Evolutionary conservation across 768 basidiomycete species (phyloP).

Genomic region (Termitomyces eurrhizus): DNA sequence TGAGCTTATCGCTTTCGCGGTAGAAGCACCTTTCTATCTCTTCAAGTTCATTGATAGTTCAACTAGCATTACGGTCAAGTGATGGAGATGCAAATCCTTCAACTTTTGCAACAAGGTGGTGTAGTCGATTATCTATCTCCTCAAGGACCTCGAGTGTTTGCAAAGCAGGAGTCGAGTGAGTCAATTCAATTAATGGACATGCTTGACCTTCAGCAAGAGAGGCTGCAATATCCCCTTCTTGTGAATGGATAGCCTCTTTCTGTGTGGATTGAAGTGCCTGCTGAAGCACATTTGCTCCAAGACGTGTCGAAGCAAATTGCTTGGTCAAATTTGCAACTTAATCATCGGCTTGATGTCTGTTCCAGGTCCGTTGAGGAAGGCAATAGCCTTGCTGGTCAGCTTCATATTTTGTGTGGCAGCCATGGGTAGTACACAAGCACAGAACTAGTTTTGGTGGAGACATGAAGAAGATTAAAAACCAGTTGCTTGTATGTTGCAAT

Average conservation of each 20-base stretch:
- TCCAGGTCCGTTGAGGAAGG: no score
- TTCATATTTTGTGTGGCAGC: no score
- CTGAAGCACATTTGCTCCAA: not conserved
- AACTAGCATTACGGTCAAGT: no score
- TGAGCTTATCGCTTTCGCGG: not conserved
- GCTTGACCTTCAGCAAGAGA: not conserved
- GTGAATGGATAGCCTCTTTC: not conserved
- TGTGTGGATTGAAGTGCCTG: not conserved
- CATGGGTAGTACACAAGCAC: no score
- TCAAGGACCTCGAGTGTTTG: not conserved
- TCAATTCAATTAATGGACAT: not conserved
- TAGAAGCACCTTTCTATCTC: not conserved
- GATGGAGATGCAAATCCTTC: not conserved
- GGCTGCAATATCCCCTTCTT: not conserved
- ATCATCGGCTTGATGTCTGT: no score
- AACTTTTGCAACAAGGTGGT: not conserved
- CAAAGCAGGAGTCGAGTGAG: no score
- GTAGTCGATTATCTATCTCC: not conserved
- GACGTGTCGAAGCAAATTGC: no score
- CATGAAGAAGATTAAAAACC: no score
- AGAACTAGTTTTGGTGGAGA: no score
- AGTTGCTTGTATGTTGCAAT: no score
- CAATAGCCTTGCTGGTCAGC: no score
- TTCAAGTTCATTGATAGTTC: not conserved
- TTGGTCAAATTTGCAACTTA: no score